A percentile compares a stretch with the other conserved stretches of the same genome.
These are phyloP conservation scores for Sergeia podlipaevii DNA, from an alignment of 208 protist species.

Conservation along the genomic window DNA sequence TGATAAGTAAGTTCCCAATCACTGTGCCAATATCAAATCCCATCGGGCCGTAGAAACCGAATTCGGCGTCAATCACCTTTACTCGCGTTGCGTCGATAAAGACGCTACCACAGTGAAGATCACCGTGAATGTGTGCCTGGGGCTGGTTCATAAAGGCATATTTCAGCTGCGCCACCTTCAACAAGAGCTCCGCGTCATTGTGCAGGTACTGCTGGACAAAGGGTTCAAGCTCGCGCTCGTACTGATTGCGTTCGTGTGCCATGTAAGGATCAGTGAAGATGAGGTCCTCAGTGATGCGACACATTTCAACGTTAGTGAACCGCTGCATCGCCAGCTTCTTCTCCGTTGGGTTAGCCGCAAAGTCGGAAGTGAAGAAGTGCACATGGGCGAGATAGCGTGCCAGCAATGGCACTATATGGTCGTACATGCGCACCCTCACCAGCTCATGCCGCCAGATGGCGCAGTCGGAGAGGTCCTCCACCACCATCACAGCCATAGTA, in stretches of 20 bases:
- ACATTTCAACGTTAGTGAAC: constrained; percentile 31
- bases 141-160: constrained; percentile 32
- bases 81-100: constrained; percentile 21
- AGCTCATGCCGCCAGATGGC: constrained; percentile 29
- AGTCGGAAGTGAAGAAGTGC: constrained; percentile 38
- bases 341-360: constrained; percentile 12
- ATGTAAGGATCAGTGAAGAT: constrained; percentile 31
- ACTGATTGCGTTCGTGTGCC: constrained; percentile 23
- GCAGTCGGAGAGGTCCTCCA: constrained; percentile 29
- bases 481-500: constrained; percentile 19
- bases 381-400: constrained; percentile 30
- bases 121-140: constrained; percentile 30
- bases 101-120: constrained; percentile 33
- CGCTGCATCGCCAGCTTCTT: constrained; percentile 35
- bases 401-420: constrained; percentile 21
- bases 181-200: constrained; percentile 10
- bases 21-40: constrained; percentile 33
- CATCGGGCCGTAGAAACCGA: constrained; percentile 30
- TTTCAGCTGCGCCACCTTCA: constrained; percentile 27
- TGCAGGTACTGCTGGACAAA: constrained; percentile 21
- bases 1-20: constrained; percentile 26
- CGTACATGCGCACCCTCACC: constrained; percentile 16
- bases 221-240: constrained; percentile 23
- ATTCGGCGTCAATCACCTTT: constrained; percentile 33
- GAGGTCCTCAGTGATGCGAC: constrained; percentile 30